phyloP scores from a whole-genome alignment of 306 rosid species.

The Sicyos baderoa region DNA sequence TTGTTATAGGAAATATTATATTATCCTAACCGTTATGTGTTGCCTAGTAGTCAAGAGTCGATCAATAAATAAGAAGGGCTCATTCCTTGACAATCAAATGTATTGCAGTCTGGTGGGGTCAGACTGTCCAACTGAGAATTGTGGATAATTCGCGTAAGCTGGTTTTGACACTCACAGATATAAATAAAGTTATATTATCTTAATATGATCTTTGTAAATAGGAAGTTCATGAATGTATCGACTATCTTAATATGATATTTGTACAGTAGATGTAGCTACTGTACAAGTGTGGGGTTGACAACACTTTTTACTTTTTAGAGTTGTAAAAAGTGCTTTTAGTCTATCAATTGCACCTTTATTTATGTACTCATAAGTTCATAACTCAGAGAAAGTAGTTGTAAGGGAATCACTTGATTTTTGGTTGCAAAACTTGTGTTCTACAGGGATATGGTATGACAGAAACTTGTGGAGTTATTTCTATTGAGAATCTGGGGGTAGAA shows the following conservation, averaged over 20 bases:
- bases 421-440: not conserved
- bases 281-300: not conserved
- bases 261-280: not conserved
- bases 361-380: too few species aligned
- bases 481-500: conserved; percentile 23
- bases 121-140: too few species aligned
- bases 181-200: not conserved
- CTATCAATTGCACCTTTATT: not conserved
- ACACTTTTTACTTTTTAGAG: not conserved
- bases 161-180: too few species aligned
- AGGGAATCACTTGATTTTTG: not conserved
- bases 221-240: not conserved
- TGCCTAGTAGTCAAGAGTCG: too few species aligned
- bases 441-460: conserved; percentile 54
- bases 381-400: too few species aligned
- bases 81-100: too few species aligned
- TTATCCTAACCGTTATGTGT: too few species aligned
- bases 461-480: conserved; percentile 29
- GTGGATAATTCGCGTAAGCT: too few species aligned
- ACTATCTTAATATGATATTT: not conserved
- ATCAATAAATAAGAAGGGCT: too few species aligned
- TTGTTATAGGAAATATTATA: not conserved
- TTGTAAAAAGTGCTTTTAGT: not conserved
- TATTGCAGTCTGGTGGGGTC: too few species aligned
- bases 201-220: not conserved